These are phyloP conservation scores for Tetracentron sinense DNA, from an alignment of 164 flowering plant genomes.

Conservation along the genomic window DNA sequence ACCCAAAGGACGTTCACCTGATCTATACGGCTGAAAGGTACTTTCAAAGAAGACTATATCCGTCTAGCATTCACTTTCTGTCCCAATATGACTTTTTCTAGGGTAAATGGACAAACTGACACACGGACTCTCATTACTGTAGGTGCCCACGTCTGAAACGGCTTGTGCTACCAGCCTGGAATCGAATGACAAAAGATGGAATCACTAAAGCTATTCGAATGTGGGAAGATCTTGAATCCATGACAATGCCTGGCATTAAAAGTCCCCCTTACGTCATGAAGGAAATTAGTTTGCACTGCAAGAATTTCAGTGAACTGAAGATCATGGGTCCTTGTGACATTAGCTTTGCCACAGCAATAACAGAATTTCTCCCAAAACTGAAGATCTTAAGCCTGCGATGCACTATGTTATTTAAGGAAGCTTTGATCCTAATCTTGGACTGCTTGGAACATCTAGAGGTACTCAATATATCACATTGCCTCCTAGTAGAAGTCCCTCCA, in stretches of 20 bases:
- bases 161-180: slow-evolving; percentile 62
- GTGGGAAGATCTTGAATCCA: slow-evolving; percentile 56
- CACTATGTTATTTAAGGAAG: slow-evolving; percentile 22
- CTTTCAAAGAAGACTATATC: not conserved
- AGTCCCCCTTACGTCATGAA: slow-evolving; percentile 44
- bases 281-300: slow-evolving; percentile 45
- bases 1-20: slow-evolving; percentile 46
- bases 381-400: slow-evolving; percentile 48
- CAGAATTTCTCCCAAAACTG: slow-evolving; percentile 32
- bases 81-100: slow-evolving; percentile 24
- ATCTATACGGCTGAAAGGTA: slow-evolving; percentile 62
- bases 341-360: slow-evolving; percentile 31
- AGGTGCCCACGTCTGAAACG: slow-evolving; percentile 51
- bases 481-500: slow-evolving; percentile 32
- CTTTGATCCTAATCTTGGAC: slow-evolving; percentile 39
- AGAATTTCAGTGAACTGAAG: slow-evolving; percentile 49
- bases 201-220: slow-evolving; percentile 42
- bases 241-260: slow-evolving; percentile 60
- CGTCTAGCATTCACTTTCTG: slow-evolving; percentile 19
- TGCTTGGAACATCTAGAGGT: slow-evolving; percentile 41
- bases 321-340: slow-evolving; percentile 52
- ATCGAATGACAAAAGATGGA: slow-evolving; percentile 42
- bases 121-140: slow-evolving; percentile 18
- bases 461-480: slow-evolving; percentile 59
- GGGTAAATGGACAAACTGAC: not conserved